phyloP scores from a whole-genome alignment of 768 basidiomycete species.

The Lepiota brunneoincarnata region DNA sequence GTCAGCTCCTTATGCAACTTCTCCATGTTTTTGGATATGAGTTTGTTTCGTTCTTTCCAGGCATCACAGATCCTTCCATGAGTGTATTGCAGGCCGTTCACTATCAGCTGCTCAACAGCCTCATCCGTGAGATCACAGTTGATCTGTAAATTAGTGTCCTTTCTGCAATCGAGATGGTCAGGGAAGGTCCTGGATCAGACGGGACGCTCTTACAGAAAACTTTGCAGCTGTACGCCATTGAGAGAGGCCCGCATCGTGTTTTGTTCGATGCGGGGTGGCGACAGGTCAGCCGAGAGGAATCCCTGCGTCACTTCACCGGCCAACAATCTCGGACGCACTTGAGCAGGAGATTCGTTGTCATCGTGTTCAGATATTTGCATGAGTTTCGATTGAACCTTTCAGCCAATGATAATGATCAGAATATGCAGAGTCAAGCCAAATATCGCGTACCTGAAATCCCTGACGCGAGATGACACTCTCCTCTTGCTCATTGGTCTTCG shows the following conservation, averaged over 20 bases:
- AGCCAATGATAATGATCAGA: too few relatives aligned
- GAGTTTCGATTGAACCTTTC: neutral
- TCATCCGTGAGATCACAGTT: slow-evolving; percentile 2
- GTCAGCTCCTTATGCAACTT: neutral
- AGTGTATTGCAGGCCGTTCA: neutral
- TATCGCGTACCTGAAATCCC: slow-evolving; percentile 42
- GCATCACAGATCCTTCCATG: neutral
- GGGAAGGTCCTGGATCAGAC: neutral
- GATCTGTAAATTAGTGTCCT: neutral
- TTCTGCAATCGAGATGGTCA: neutral
- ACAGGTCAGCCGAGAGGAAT: neutral
- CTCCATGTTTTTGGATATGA: neutral
- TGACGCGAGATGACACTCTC: slow-evolving; percentile 40
- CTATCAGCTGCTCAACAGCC: neutral
- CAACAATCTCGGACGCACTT: neutral
- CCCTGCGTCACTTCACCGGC: neutral
- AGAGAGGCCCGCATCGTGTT: neutral
- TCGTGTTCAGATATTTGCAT: neutral
- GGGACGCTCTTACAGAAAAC: neutral
- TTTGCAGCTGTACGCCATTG: neutral
- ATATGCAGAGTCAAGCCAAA: neutral
- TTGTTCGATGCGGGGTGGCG: neutral
- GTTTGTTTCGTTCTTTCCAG: neutral
- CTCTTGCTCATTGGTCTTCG: slow-evolving; percentile 53
- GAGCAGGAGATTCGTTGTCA: neutral